Percentiles rank a stretch among this genome's conserved stretches.
Evolutionary conservation across 768 basidiomycete genomes (phyloP).

Genomic region (Polyporus arcularius): DNA sequence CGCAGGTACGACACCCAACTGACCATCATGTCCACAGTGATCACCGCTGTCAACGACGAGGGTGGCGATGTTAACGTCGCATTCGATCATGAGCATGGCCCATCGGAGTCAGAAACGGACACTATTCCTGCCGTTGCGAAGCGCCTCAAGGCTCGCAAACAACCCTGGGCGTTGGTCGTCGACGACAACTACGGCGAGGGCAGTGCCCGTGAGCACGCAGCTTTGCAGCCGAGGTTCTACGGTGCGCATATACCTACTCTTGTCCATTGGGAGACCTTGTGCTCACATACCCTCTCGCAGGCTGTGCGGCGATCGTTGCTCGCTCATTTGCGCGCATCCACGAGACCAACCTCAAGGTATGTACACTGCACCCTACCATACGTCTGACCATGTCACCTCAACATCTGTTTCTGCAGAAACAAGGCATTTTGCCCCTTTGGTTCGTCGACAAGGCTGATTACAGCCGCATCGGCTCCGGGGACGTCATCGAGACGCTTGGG

Average conservation of each 20-base stretch:
- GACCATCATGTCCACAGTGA: constrained; percentile 51
- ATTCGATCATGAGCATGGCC: constrained; percentile 66
- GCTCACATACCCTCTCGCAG: constrained; percentile 35
- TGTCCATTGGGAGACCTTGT: neutral
- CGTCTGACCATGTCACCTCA: neutral
- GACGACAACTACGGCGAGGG: constrained; percentile 99
- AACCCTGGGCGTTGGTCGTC: constrained; percentile 93
- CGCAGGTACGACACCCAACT: neutral
- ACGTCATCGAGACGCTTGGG: constrained; percentile 82
- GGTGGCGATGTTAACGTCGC: constrained; percentile 91
- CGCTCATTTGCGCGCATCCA: constrained; percentile 98
- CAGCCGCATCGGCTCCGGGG: constrained; percentile 76
- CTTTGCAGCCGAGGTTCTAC: constrained; percentile 94
- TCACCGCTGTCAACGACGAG: constrained; percentile 95
- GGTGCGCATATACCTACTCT: constrained; percentile 42
- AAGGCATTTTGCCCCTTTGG: constrained; percentile 96
- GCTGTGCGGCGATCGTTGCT: constrained; percentile 85
- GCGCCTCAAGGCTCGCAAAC: constrained; percentile 75
- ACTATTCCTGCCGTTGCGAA: constrained; percentile 93
- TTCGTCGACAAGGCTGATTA: constrained; percentile 88
- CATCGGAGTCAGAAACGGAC: constrained; percentile 50
- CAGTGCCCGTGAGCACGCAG: constrained; percentile 96
- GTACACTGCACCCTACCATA: constrained; percentile 17
- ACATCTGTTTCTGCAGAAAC: constrained; percentile 63
- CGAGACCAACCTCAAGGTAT: constrained; percentile 93